Percentiles rank a stretch among this genome's conserved stretches.
phyloP scores from a whole-genome alignment of 2,329 filamentous ascomycete species.

The Epichloe typhina region DNA sequence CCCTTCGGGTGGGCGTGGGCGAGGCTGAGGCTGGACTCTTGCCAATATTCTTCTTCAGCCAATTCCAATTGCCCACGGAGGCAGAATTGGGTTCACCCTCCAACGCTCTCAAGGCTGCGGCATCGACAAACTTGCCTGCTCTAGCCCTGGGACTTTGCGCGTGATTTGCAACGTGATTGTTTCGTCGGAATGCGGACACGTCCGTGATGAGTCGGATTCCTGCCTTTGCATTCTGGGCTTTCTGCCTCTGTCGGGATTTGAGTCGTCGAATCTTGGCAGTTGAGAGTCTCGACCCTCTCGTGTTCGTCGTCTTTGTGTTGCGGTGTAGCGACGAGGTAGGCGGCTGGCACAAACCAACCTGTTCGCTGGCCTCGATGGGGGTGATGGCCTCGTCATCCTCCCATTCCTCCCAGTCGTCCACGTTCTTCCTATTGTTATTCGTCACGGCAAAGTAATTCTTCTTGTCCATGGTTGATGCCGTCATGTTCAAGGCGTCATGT shows the following conservation, averaged over 20 bases:
- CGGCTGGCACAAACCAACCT: constrained; percentile 11
- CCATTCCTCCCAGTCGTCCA: constrained; percentile 41
- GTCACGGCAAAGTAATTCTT: background rate
- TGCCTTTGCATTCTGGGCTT: constrained; percentile 44
- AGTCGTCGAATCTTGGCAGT: constrained; percentile 29
- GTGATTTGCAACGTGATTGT: constrained; percentile 23
- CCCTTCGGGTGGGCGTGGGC: constrained; percentile 14
- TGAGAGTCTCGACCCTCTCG: constrained; percentile 23
- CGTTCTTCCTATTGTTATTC: constrained; percentile 3
- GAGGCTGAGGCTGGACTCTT: constrained; percentile 16
- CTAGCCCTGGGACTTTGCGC: constrained; percentile 18
- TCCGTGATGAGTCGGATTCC: constrained; percentile 60
- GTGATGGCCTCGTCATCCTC: constrained; percentile 33
- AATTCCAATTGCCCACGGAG: constrained; percentile 44
- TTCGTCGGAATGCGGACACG: constrained; percentile 40
- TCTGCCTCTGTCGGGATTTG: constrained; percentile 48
- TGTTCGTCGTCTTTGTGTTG: constrained; percentile 6
- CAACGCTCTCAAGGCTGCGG: constrained; percentile 45
- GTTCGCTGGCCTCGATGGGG: constrained; percentile 25
- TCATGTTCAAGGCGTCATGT: constrained; percentile 1
- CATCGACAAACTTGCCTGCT: constrained; percentile 39
- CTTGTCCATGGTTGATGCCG: constrained; percentile 1
- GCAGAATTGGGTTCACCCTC: constrained; percentile 41
- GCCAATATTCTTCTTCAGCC: constrained; percentile 32
- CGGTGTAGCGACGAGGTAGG: constrained; percentile 8